Percentiles rank a stretch among this genome's conserved stretches.
Conservation (phyloP, 805 yeast species). For the Cyberlindnera veronae region DNA sequence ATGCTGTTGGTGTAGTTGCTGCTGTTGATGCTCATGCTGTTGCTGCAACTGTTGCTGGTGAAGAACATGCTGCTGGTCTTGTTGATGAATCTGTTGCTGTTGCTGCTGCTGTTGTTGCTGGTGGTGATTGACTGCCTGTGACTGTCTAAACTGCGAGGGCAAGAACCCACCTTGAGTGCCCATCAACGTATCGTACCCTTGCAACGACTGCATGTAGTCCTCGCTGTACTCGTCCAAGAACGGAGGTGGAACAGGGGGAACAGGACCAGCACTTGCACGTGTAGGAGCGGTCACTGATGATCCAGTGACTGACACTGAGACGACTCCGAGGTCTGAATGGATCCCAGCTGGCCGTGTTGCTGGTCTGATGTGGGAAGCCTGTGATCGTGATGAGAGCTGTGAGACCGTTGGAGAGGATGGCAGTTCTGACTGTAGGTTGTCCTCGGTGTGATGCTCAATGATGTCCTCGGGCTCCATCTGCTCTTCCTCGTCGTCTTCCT, state of each 20-base stretch:
- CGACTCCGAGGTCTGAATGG: too few relatives aligned
- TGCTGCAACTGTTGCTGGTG: conserved; percentile 6
- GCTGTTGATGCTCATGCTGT: conserved; percentile 4
- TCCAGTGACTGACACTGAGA: too few relatives aligned
- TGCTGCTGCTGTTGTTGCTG: neutral
- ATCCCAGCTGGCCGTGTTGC: too few relatives aligned
- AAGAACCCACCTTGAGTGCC: conserved; percentile 5
- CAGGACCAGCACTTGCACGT: neutral
- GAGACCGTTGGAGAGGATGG: neutral
- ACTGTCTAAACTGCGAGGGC: conserved; percentile 4
- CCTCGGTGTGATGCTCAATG: neutral
- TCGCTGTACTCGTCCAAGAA: conserved; percentile 9
- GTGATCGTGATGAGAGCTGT: too few relatives aligned
- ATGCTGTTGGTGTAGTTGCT: neutral
- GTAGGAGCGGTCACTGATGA: neutral
- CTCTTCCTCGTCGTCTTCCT: conserved; percentile 1
- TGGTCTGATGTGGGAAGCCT: too few relatives aligned
- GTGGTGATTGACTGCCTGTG: neutral
- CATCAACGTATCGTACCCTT: conserved; percentile 11
- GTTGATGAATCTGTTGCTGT: neutral
- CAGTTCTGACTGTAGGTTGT: neutral
- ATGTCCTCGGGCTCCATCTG: conserved; percentile 9
- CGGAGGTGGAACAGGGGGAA: neutral
- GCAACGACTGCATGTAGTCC: conserved; percentile 13
- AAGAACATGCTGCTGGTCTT: neutral